Conservation (phyloP, 2,329 filamentous ascomycete genomes). For the Trichoderma sp. region DNA sequence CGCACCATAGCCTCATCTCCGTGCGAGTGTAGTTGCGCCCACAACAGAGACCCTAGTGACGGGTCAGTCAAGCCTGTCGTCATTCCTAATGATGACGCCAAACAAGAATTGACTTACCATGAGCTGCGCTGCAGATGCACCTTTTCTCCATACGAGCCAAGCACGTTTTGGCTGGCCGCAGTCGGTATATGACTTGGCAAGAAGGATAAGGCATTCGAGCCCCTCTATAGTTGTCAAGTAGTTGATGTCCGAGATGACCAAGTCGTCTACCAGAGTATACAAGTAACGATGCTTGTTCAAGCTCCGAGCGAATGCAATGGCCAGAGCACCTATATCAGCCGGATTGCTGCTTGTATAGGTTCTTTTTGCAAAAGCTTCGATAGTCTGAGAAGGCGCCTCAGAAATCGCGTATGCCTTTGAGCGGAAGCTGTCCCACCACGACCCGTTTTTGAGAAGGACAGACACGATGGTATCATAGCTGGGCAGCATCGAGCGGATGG, state of each 20-base stretch:
- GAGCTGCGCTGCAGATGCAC: conserved; percentile 46
- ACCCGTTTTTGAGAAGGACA: conserved; percentile 36
- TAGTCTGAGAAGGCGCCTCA: conserved; percentile 35
- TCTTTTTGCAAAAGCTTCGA: conserved; percentile 43
- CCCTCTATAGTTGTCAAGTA: conserved; percentile 46
- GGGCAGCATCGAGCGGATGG: conserved; percentile 31
- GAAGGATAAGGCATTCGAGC: conserved; percentile 47
- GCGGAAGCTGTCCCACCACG: conserved; percentile 47
- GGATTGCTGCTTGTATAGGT: conserved; percentile 43
- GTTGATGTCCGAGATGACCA: conserved; percentile 46
- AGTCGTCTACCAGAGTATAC: conserved; percentile 44
- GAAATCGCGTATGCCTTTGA: conserved; percentile 45
- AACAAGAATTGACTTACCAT: conserved; percentile 40
- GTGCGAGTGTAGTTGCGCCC: conserved; percentile 28
- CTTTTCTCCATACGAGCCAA: conserved; percentile 47
- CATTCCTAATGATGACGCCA: too few species aligned
- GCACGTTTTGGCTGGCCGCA: conserved; percentile 48
- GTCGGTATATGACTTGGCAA: conserved; percentile 48
- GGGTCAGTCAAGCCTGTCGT: background rate
- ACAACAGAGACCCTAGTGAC: conserved; percentile 21
- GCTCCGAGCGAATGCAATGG: conserved; percentile 43
- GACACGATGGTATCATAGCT: conserved; percentile 30
- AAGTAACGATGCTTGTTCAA: conserved; percentile 36
- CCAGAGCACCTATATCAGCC: conserved; percentile 44
- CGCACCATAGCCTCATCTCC: conserved; percentile 34